phyloP scores from a whole-genome alignment of 306 rosid species.

The Quercus suber region DNA sequence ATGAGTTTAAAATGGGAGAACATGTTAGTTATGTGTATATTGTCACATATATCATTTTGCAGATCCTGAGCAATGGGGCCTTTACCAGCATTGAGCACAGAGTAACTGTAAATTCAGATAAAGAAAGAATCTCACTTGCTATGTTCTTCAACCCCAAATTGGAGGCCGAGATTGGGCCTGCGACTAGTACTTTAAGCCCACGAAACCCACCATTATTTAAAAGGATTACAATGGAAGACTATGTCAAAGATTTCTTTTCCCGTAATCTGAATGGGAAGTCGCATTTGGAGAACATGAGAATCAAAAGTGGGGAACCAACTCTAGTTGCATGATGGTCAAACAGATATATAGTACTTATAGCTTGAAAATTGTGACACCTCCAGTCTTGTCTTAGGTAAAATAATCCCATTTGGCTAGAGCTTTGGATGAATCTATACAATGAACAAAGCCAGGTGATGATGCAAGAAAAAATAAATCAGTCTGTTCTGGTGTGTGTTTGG shows the following conservation, averaged over 20 bases:
- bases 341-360: not conserved
- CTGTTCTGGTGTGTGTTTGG: no score
- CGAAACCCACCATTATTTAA: constrained; percentile 47
- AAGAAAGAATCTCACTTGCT: constrained; percentile 62
- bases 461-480: no score
- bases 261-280: constrained; percentile 57
- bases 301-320: constrained; percentile 1
- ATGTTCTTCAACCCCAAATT: constrained; percentile 62
- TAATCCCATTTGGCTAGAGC: no score
- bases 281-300: constrained; percentile 58
- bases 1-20: not conserved
- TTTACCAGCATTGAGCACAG: constrained; percentile 76
- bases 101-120: constrained; percentile 57
- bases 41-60: not conserved
- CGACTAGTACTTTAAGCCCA: constrained; percentile 21
- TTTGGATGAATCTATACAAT: no score
- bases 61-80: constrained; percentile 78
- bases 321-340: not conserved
- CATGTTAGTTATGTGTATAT: not conserved
- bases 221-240: constrained; percentile 52
- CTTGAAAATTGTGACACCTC: not conserved
- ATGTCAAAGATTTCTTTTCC: constrained; percentile 46
- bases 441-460: no score
- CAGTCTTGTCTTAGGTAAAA: no score
- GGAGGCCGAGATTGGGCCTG: constrained; percentile 64